Evolutionary conservation across 1,139 yeast species (phyloP), one percentile per base, ranked within the genome.

Genomic region (Yamadazyma oceani): DNA sequence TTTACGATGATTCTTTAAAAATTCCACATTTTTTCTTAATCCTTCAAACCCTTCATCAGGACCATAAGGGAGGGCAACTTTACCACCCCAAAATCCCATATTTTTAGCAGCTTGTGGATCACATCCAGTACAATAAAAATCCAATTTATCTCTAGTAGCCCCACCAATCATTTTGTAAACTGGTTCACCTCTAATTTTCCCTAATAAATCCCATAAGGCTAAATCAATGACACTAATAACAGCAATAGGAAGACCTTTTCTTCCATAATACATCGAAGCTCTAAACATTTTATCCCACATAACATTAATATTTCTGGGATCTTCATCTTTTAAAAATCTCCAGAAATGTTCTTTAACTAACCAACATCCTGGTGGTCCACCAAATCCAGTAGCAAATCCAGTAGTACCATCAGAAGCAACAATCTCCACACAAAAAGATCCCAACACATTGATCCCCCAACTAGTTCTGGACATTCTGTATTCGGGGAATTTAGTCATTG

Each of bases 301-400:
- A 17, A 60, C 31, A 46, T 68, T 71, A 36, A 60, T 49, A 50
- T 69, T 65, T 50, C 77, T 58, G 38, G 78, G 78, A 48, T 72
- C 78, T 32, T 57, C 66, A 31, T 71, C 73, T 32, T 64, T 50
- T 27, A 71, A 48, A 54, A 71, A 71, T 51, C 77, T 58, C 48
- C 59, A 58, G 50, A 72, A 71, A 50, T 71, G 77, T 38, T 67
- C 51, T 44, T 67, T 64, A 38, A 66, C 69, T 35, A 71, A 53
- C 75, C 76, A 69, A 48, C 76, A 69, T 4, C 74, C 75, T 21
- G 70, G 66, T 35, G 72, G 70, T n/a, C 77, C 77, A 29, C 77
- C 77, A 48, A 71, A 70, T n/a, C 76, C 77, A 30, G 77, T 71
- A 19, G 76, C 75, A 41, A 70, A 69, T 19, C 77, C 77, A 35